Evolutionary conservation across 2,329 filamentous ascomycete species (phyloP).

Genomic region (Ceratocystis smalleyi): DNA sequence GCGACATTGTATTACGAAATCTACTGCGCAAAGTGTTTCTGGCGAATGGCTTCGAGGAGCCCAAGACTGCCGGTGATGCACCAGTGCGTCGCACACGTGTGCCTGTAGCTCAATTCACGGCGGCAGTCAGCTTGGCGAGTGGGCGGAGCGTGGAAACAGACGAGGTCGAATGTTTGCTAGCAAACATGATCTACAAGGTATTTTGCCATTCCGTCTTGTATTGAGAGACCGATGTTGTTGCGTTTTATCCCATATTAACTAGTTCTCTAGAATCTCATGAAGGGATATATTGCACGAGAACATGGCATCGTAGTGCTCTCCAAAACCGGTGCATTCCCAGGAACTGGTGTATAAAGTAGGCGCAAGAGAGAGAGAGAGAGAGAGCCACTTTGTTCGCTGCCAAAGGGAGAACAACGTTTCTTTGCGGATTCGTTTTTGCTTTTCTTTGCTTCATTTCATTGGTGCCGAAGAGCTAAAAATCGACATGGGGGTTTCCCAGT

Average conservation of each 20-base stretch:
- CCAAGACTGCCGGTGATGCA: conserved; percentile 52
- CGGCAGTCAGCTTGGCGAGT: conserved; percentile 62
- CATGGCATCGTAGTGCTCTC: conserved; percentile 81
- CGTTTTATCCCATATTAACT: background rate
- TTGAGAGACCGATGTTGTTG: background rate
- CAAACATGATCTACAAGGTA: conserved; percentile 98
- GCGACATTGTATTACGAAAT: conserved; percentile 84
- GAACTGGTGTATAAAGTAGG: conserved; percentile 49
- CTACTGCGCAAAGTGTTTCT: conserved; percentile 83
- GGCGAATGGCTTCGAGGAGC: conserved; percentile 63
- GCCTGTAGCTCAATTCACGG: conserved; percentile 67
- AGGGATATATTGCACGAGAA: conserved; percentile 91
- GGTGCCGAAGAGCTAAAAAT: background rate
- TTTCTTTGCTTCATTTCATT: background rate
- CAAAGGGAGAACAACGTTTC: background rate
- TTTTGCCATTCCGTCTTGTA: conserved; percentile 17
- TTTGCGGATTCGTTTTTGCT: too few relatives aligned
- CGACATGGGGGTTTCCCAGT: background rate
- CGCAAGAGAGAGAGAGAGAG: background rate
- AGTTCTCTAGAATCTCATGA: conserved; percentile 63
- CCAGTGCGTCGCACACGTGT: conserved; percentile 60
- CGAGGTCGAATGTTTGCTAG: conserved; percentile 86
- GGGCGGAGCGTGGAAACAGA: conserved; percentile 60
- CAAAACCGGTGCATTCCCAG: conserved; percentile 85
- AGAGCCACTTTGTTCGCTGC: background rate